Percentiles rank a stretch among this genome's conserved stretches.
Evolutionary conservation across 257 asterid genomes (phyloP).

Genomic region (Misopates orontium): DNA sequence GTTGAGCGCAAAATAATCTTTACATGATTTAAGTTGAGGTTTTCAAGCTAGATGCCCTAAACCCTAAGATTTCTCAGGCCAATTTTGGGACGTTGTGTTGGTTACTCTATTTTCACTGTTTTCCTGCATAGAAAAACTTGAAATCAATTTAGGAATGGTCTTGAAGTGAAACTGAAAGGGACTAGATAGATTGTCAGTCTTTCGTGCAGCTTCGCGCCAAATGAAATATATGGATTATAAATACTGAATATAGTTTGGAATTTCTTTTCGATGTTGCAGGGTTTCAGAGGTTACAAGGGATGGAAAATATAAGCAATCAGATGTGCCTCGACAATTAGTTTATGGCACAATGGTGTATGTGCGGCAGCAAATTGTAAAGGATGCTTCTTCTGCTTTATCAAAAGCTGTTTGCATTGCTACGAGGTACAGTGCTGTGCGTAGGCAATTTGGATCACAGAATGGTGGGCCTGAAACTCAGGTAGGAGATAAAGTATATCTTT

Average conservation of each 20-base stretch:
- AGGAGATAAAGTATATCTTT: conserved; percentile 19
- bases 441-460: conserved; percentile 91
- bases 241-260: conserved; percentile 8
- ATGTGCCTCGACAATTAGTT: conserved; percentile 84
- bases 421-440: conserved; percentile 93
- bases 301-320: conserved; percentile 75
- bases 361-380: conserved; percentile 78
- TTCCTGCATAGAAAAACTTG: too few species aligned
- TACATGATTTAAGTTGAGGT: too few species aligned
- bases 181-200: too few species aligned
- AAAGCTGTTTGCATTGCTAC: conserved; percentile 95
- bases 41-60: too few species aligned
- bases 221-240: too few species aligned
- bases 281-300: conserved; percentile 90
- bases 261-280: conserved; percentile 43
- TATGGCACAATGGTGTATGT: conserved; percentile 98
- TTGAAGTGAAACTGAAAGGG: too few species aligned
- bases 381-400: conserved; percentile 91
- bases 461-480: conserved; percentile 99
- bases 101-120: too few species aligned
- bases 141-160: too few species aligned
- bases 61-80: too few species aligned
- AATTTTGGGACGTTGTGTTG: too few species aligned
- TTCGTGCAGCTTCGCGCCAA: too few species aligned
- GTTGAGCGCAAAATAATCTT: too few species aligned